Base-by-base conservation (phyloP, 108 stramenopile genomes). In the Skeletonema potamos region DNA sequence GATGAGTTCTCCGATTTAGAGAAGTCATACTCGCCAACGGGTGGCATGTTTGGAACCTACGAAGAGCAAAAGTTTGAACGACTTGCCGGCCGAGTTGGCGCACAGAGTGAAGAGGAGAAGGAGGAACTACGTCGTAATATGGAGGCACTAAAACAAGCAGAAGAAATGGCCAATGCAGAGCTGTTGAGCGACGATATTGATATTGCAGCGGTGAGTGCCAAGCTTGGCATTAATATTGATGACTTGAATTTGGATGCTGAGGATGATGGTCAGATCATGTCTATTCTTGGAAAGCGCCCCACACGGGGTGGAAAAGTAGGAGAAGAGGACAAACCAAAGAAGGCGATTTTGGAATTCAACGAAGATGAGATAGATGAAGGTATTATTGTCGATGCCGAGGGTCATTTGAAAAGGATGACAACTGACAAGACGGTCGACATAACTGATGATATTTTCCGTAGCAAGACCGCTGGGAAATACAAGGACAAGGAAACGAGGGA, bases 61-160 rank as follows among this genome's bases (percentile, higher is more conserved):
- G 92, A 92, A 62, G 88, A 92, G 41, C 91, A 92, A 58, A 78
- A 80, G 29, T 66, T 92, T 48, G 72, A 67, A 62, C 66, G 62
- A 33, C 78, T 89, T 68, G 85, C 73, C 36, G 75, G 72, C 2
- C 48, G 67, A 58, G 85, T 85, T 37, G 87, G 87, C 33, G 88
- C 84, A 2, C 62, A 62, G 18, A 86, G 85, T 20, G 83, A 75
- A 28, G 88, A 84, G 41, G 87, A 87, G 63, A 82, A 86, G 64
- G 87, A 84, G n/a, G 59, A 68, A 51, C 75, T 92, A 32, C 68
- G 84, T n/a, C 64, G 66, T 15, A 76, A 86, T 27, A 82, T 82
- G 81, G 85, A 89, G 66, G 67, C 72, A 2, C 51, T 64, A 7
- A 72, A 70, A 32, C 75, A 79, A 34, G 72, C 39, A 43, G 77